Conservation (phyloP, 768 basidiomycete species). For the Trichaptum fuscoviolaceum region DNA sequence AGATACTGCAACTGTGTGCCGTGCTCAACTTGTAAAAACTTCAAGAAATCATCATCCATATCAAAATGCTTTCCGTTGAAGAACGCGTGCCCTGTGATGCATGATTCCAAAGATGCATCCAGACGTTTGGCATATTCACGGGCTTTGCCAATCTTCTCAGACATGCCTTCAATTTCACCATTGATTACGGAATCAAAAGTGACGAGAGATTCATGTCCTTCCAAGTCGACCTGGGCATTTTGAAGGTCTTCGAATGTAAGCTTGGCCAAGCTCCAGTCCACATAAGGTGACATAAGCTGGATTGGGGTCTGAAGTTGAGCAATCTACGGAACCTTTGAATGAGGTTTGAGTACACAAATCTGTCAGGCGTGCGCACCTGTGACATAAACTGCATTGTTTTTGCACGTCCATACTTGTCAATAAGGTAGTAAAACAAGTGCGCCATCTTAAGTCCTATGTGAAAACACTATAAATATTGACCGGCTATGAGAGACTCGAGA, state of each 20-base stretch:
- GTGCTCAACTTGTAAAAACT: constrained; percentile 56
- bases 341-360: not conserved
- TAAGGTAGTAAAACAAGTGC: constrained; percentile 60
- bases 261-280: constrained; percentile 41
- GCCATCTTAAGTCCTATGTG: constrained; percentile 62
- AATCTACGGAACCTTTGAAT: constrained; percentile 27
- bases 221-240: constrained; percentile 22
- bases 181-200: constrained; percentile 37
- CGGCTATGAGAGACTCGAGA: constrained; percentile 7
- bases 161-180: constrained; percentile 20
- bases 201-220: constrained; percentile 12
- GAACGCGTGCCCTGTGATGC: constrained; percentile 64
- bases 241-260: constrained; percentile 28
- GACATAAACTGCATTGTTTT: constrained; percentile 58
- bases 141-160: constrained; percentile 37
- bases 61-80: constrained; percentile 82
- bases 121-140: constrained; percentile 55
- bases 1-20: constrained; percentile 57
- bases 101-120: constrained; percentile 35
- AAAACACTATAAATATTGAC: not conserved
- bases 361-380: constrained; percentile 31
- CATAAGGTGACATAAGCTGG: constrained; percentile 24
- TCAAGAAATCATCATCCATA: constrained; percentile 61
- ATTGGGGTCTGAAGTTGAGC: constrained; percentile 28
- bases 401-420: constrained; percentile 56